A percentile compares a stretch with the other conserved stretches of the same genome.
These are phyloP conservation scores for Centella asiatica DNA, from an alignment of 129 eudicot species.

Conservation along the genomic window DNA sequence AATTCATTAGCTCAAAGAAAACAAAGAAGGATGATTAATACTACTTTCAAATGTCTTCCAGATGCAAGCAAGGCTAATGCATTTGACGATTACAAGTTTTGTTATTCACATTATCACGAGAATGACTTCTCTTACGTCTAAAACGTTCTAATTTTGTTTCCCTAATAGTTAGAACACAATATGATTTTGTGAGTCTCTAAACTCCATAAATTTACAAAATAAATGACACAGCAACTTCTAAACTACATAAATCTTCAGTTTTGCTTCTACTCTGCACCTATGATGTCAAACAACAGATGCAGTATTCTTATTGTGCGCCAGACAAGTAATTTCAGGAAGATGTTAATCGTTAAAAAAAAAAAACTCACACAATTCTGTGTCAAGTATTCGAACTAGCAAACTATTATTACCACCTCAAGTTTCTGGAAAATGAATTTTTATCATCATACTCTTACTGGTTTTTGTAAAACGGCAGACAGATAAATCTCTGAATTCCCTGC, in stretches of 20 bases:
- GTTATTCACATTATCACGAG: no score
- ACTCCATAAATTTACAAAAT: background rate
- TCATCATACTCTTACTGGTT: slow-evolving; percentile 69
- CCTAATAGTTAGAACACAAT: background rate
- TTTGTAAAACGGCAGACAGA: slow-evolving; percentile 92
- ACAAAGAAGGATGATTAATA: no score
- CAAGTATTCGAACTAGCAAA: slow-evolving; percentile 25
- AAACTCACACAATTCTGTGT: slow-evolving; percentile 7
- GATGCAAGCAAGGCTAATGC: no score
- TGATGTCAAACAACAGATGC: slow-evolving; percentile 1
- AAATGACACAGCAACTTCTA: slow-evolving; percentile 6
- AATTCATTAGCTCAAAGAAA: no score
- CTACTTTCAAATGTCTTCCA: no score
- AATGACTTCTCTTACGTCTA: no score
- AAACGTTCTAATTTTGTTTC: no score
- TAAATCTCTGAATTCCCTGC: slow-evolving; percentile 81
- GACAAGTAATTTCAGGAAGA: slow-evolving; percentile 7
- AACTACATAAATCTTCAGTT: slow-evolving; percentile 3
- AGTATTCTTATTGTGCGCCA: slow-evolving; percentile 11
- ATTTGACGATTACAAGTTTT: no score
- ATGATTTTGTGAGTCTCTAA: background rate
- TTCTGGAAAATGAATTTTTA: background rate
- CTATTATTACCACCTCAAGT: slow-evolving; percentile 16
- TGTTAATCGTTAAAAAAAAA: slow-evolving; percentile 2
- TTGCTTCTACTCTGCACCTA: slow-evolving; percentile 4